Evolutionary conservation across 2,329 filamentous ascomycete species (phyloP).

Genomic region (Pseudocercospora crystallina): DNA sequence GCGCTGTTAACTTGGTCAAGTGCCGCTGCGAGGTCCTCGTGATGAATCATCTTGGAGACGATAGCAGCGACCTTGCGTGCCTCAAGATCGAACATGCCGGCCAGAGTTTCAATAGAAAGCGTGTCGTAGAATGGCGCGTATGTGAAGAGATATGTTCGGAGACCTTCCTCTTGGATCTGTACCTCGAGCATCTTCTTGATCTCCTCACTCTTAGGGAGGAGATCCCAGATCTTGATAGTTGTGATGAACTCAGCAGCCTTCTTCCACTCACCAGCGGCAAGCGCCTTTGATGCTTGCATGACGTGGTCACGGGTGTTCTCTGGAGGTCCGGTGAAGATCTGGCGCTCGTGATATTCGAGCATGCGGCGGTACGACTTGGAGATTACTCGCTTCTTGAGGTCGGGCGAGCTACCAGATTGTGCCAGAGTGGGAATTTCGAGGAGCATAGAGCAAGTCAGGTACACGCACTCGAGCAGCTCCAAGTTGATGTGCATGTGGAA

Average conservation of each 20-base stretch:
- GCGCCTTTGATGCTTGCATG: conserved; percentile 97
- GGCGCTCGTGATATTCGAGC: conserved; percentile 98
- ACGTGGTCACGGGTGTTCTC: conserved; percentile 99
- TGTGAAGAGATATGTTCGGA: conserved; percentile 97
- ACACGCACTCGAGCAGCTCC: conserved; percentile 95
- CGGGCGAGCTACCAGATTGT: conserved; percentile 92
- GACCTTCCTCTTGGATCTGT: conserved; percentile 97
- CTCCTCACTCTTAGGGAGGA: conserved; percentile 87
- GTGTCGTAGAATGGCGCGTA: conserved; percentile 99
- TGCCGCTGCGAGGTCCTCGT: conserved; percentile 94
- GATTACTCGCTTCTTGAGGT: conserved; percentile 95
- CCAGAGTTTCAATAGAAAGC: conserved; percentile 78
- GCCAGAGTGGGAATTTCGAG: conserved; percentile 96
- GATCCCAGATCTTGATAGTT: conserved; percentile 99
- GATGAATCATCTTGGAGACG: conserved; percentile 98
- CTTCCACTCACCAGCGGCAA: conserved; percentile 98
- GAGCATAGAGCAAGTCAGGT: conserved; percentile 98
- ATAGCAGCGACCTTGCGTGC: conserved; percentile 89
- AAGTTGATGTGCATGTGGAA: conserved; percentile 99
- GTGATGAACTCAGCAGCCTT: conserved; percentile 91
- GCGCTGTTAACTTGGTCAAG: conserved; percentile 96
- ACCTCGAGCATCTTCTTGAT: conserved; percentile 97
- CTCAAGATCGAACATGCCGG: conserved; percentile 92
- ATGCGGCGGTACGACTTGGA: conserved; percentile 99
- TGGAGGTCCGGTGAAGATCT: conserved; percentile 96